Conservation (phyloP, 2,329 filamentous ascomycete genomes). For the Aspergillus transmontanensis region DNA sequence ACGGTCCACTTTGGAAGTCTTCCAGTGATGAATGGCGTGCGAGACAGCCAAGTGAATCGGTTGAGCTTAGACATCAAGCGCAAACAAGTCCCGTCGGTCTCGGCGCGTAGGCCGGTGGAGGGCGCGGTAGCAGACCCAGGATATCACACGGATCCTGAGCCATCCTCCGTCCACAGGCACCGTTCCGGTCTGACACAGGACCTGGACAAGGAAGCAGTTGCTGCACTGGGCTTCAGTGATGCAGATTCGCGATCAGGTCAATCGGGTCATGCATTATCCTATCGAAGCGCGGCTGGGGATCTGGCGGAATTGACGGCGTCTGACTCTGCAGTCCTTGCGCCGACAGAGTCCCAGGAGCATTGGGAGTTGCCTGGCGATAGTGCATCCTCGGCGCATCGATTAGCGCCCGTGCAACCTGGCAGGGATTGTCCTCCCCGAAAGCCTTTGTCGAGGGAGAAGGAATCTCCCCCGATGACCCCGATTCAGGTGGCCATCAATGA, state of each 20-base stretch:
- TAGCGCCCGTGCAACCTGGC: not conserved
- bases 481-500: conserved; percentile 5
- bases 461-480: not conserved
- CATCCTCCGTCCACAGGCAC: not conserved
- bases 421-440: conserved; percentile 5
- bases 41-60: conserved; percentile 11
- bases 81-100: conserved; percentile 4
- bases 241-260: not conserved
- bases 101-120: not conserved
- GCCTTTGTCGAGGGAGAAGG: not conserved
- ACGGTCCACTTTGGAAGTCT: conserved; percentile 28
- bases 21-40: conserved; percentile 16
- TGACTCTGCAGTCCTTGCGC: not conserved
- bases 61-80: conserved; percentile 8
- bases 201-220: not conserved
- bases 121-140: not conserved
- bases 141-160: not conserved
- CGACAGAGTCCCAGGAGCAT: not conserved
- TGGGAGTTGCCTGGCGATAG: not conserved
- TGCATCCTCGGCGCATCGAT: not conserved
- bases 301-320: not conserved
- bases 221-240: not conserved
- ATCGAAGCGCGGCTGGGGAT: not conserved
- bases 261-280: not conserved
- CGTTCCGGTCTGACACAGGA: not conserved